Percentiles rank a stretch among this genome's conserved stretches.
These are phyloP conservation scores for Metschnikowia koreensis DNA, from an alignment of 805 yeast genomes.

Conservation along the genomic window DNA sequence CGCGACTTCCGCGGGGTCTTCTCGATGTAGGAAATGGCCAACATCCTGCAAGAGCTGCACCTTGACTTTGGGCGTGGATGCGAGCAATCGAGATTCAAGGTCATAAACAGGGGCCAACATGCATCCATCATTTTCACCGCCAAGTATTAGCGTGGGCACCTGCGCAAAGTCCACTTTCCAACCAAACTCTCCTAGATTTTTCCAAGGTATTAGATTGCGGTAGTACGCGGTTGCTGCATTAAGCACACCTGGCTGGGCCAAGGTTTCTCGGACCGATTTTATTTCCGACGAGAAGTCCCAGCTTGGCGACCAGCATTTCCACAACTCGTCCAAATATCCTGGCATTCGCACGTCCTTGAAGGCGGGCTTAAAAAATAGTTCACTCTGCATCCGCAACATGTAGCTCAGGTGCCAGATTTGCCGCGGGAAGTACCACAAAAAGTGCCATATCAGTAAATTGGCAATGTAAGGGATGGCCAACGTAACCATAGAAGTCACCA, in stretches of 20 bases:
- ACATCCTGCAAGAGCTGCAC: conserved; percentile 26
- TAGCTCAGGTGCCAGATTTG: conserved; percentile 37
- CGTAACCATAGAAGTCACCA: conserved; percentile 32
- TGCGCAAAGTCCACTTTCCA: conserved; percentile 32
- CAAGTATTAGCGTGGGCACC: conserved; percentile 37
- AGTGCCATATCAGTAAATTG: conserved; percentile 27
- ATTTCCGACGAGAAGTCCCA: conserved; percentile 33
- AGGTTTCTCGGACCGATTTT: conserved; percentile 27
- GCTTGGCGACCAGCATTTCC: conserved; percentile 41
- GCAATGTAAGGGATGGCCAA: conserved; percentile 40
- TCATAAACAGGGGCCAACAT: conserved; percentile 30
- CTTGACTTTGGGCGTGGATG: conserved; percentile 19
- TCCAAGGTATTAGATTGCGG: conserved; percentile 23
- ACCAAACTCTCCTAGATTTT: conserved; percentile 16
- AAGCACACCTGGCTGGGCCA: conserved; percentile 26
- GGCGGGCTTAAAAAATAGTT: conserved; percentile 21
- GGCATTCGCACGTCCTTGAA: conserved; percentile 17
- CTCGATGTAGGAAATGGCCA: conserved; percentile 44
- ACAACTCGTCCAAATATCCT: conserved; percentile 32
- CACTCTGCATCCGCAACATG: conserved; percentile 37
- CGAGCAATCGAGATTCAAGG: conserved; percentile 23
- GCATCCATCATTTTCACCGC: conserved; percentile 42
- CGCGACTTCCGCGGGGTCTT: conserved; percentile 32
- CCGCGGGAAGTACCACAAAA: conserved; percentile 30
- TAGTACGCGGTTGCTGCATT: conserved; percentile 41